A percentile compares a stretch with the other conserved stretches of the same genome.
Evolutionary conservation across 352 stramenopile genomes (phyloP).

Genomic region (Sclerospora graminicola): DNA sequence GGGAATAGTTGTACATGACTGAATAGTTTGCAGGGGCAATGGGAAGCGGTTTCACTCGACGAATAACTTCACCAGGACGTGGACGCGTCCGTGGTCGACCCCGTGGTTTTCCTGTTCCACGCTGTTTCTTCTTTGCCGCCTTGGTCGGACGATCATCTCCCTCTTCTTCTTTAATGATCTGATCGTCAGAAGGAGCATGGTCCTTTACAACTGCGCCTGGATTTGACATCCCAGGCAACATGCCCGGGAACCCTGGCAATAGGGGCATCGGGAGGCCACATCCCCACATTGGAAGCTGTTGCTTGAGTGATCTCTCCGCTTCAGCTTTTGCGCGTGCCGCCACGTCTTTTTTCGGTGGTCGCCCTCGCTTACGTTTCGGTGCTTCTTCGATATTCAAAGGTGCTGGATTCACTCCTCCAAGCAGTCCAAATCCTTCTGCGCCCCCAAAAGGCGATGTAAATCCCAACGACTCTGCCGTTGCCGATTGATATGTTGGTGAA

Average conservation of each 20-base stretch:
- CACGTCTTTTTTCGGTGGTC: constrained; percentile 59
- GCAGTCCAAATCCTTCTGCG: constrained; percentile 23
- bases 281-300: constrained; percentile 56
- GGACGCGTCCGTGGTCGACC: constrained; percentile 60
- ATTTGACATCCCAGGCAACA: constrained; percentile 22
- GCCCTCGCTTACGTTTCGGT: constrained; percentile 58
- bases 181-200: constrained; percentile 15
- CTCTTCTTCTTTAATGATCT: constrained; percentile 21
- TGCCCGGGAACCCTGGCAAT: constrained; percentile 30
- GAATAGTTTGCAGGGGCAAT: constrained; percentile 71
- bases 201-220: constrained; percentile 24
- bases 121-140: constrained; percentile 64
- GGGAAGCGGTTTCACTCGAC: constrained; percentile 50
- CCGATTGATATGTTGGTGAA: constrained; percentile 15
- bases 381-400: constrained; percentile 33
- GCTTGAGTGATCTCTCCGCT: constrained; percentile 45
- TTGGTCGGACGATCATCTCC: constrained; percentile 24
- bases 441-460: constrained; percentile 16
- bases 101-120: constrained; percentile 58
- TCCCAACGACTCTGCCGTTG: constrained; percentile 16
- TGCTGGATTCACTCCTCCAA: constrained; percentile 10
- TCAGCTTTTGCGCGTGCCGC: constrained; percentile 35
- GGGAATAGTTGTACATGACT: constrained; percentile 68
- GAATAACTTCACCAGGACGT: constrained; percentile 65
- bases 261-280: constrained; percentile 49